Percentiles rank a stretch among this genome's conserved stretches.
Evolutionary conservation across 495 filamentous ascomycete species (phyloP).

Genomic region (Xylaria curta): DNA sequence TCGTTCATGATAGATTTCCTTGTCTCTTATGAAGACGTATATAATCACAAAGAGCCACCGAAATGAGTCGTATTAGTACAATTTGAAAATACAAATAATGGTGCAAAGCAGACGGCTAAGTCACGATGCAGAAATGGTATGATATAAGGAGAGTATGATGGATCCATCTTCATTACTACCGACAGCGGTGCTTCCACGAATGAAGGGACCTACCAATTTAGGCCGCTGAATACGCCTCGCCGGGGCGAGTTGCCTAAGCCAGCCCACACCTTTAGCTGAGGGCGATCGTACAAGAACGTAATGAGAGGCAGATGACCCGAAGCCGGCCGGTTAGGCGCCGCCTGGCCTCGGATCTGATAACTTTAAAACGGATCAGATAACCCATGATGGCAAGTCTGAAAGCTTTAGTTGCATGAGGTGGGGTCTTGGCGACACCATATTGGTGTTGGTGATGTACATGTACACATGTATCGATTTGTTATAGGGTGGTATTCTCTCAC

Average conservation of each 20-base stretch:
- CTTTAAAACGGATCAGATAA: conserved; percentile 44
- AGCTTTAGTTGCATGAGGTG: conserved; percentile 21
- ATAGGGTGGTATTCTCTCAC: background rate
- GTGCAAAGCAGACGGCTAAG: background rate
- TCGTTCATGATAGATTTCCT: background rate
- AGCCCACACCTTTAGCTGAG: conserved; percentile 27
- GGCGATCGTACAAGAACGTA: conserved; percentile 24
- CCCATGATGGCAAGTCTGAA: conserved; percentile 30
- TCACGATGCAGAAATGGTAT: background rate
- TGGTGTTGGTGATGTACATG: conserved; percentile 6
- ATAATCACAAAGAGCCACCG: background rate
- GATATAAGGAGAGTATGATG: conserved; percentile 19
- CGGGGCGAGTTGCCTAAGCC: background rate
- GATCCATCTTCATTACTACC: conserved; percentile 14
- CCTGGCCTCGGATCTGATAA: conserved; percentile 40
- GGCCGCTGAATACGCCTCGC: background rate
- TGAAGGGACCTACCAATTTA: conserved; percentile 14
- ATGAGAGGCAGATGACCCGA: conserved; percentile 25
- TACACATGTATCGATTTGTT: background rate
- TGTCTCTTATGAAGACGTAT: background rate
- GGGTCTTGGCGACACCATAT: conserved; percentile 27
- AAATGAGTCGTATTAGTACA: background rate
- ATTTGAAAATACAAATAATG: conserved; percentile 1
- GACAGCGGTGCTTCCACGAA: conserved; percentile 11
- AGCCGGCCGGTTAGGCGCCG: conserved; percentile 22